A percentile compares a stretch with the other conserved stretches of the same genome.
phyloP scores from a whole-genome alignment of 1,139 yeast genomes.

The Geotrichum citri-aurantii region DNA sequence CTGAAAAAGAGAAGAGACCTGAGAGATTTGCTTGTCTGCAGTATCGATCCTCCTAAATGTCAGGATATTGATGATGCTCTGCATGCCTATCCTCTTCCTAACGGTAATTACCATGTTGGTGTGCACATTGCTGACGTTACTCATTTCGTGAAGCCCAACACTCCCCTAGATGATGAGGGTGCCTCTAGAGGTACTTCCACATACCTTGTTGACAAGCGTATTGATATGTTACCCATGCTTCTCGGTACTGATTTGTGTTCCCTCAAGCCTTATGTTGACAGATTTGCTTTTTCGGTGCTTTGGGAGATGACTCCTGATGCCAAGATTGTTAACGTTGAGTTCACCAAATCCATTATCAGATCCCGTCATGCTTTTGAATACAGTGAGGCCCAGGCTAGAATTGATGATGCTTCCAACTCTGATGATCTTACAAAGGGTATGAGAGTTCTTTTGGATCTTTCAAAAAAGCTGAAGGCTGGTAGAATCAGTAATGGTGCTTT shows the following conservation, averaged over 20 bases:
- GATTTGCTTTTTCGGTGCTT: conserved; percentile 90
- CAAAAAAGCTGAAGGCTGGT: conserved; percentile 77
- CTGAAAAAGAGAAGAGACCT: conserved; percentile 59
- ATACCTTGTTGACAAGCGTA: conserved; percentile 95
- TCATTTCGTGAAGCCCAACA: conserved; percentile 89
- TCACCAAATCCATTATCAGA: conserved; percentile 80
- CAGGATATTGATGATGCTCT: conserved; percentile 99
- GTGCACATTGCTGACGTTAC: conserved; percentile 99
- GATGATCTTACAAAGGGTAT: conserved; percentile 88
- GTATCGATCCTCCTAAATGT: conserved; percentile 97
- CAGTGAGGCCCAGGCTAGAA: conserved; percentile 85
- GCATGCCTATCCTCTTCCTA: conserved; percentile 77
- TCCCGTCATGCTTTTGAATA: conserved; percentile 95
- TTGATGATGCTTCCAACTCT: conserved; percentile 69
- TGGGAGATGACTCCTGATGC: conserved; percentile 94
- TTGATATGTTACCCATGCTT: conserved; percentile 96
- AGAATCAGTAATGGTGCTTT: conserved; percentile 94
- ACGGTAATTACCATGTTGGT: conserved; percentile 95
- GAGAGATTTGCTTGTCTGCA: conserved; percentile 83
- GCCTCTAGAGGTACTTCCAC: conserved; percentile 97
- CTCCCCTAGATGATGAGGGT: conserved; percentile 92
- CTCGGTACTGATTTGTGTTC: conserved; percentile 96
- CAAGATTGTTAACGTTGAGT: conserved; percentile 73
- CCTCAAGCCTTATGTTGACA: conserved; percentile 86
- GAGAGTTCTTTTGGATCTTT: conserved; percentile 70